Evolutionary conservation across 345 rosid genomes (phyloP).

Genomic region (Eucalyptus polyanthemos): DNA sequence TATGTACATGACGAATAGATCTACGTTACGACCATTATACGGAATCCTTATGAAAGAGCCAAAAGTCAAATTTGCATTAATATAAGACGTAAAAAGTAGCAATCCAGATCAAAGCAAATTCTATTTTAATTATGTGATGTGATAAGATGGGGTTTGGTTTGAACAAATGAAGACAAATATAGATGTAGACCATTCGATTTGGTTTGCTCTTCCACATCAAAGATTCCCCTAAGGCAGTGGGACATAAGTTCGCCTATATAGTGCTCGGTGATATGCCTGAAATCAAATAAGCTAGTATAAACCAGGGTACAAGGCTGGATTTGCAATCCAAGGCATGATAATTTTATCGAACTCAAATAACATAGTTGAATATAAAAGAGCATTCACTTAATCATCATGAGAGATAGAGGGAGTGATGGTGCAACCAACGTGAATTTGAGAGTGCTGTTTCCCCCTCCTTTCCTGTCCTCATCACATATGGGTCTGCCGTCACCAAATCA

Average conservation of each 20-base stretch:
- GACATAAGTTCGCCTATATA: background rate
- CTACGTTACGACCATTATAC: background rate
- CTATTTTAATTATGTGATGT: background rate
- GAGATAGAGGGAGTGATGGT: background rate
- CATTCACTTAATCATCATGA: accelerated
- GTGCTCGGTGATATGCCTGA: background rate
- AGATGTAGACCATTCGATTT: background rate
- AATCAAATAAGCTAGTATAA: background rate
- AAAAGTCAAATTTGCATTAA: background rate
- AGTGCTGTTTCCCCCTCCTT: background rate
- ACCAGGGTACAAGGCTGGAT: background rate
- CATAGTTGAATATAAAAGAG: background rate
- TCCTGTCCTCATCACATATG: accelerated
- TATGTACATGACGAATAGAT: background rate
- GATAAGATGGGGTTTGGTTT: background rate
- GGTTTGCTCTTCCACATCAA: background rate
- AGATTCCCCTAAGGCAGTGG: background rate
- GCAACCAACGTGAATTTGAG: background rate
- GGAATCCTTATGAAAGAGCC: background rate
- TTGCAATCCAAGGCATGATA: background rate
- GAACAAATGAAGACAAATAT: background rate
- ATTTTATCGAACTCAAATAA: background rate
- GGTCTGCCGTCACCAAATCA: background rate
- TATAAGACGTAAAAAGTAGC: background rate
- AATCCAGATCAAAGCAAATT: background rate